Conservation (phyloP, 192 early-diverging fungal species). For the Entrophospora sp. region DNA sequence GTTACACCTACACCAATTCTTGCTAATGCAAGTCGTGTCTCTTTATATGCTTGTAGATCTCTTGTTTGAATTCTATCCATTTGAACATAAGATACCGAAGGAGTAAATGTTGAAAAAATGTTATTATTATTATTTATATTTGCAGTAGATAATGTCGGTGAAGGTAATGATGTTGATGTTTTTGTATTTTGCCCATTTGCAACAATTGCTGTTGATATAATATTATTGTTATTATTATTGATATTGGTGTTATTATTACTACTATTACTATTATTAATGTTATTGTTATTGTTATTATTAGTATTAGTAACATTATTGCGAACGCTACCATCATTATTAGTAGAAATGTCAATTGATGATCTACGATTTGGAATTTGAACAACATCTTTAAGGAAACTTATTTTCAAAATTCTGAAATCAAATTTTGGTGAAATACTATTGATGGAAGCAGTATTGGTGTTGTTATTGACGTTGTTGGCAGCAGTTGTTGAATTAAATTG, state of each 20-base stretch:
- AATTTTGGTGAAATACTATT: no score
- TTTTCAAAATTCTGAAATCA: slow-evolving; percentile 51
- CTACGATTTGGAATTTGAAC: slow-evolving; percentile 22
- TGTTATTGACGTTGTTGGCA: no score
- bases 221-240: background rate
- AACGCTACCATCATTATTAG: background rate
- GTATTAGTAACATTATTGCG: background rate
- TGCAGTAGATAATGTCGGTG: background rate
- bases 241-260: background rate
- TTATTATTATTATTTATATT: slow-evolving; percentile 4
- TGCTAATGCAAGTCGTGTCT: slow-evolving; percentile 35
- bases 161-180: no score
- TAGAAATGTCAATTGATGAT: slow-evolving; percentile 3
- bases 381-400: slow-evolving; percentile 51
- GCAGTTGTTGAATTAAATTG: no score
- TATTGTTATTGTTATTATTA: background rate
- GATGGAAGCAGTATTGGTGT: no score
- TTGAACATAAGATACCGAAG: slow-evolving; percentile 35
- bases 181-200: slow-evolving; percentile 12
- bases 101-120: slow-evolving; percentile 30
- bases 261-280: background rate
- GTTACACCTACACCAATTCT: slow-evolving; percentile 76
- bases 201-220: background rate
- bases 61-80: slow-evolving; percentile 43
- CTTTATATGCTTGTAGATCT: slow-evolving; percentile 43